A percentile compares a stretch with the other conserved stretches of the same genome.
phyloP scores from a whole-genome alignment of 768 basidiomycete genomes.

The Ramaria rubella region DNA sequence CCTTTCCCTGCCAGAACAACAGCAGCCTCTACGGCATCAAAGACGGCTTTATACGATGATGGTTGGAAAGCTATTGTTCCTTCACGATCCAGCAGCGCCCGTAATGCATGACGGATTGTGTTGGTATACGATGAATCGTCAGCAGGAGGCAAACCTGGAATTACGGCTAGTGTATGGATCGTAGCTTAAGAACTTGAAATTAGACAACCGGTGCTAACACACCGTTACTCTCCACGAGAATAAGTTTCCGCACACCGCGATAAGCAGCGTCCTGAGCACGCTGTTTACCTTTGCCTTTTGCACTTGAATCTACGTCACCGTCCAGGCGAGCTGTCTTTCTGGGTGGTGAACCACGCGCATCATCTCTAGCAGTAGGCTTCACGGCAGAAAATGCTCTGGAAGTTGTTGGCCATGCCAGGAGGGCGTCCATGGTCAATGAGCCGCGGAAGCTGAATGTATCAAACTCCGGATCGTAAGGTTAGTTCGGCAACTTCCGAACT shows the following conservation, averaged over 20 bases:
- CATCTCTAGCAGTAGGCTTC: conserved; percentile 32
- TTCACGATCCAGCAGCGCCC: not conserved
- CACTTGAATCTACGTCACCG: conserved; percentile 45
- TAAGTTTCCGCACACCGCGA: conserved; percentile 40
- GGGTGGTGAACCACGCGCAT: conserved; percentile 48
- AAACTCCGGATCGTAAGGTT: too few species aligned
- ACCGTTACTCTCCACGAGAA: conserved; percentile 41
- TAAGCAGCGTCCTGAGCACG: conserved; percentile 8
- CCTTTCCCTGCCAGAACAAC: conserved; percentile 36
- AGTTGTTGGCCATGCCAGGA: conserved; percentile 33
- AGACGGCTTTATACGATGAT: conserved; percentile 47
- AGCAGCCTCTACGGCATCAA: conserved; percentile 31
- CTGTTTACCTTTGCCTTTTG: conserved; percentile 18
- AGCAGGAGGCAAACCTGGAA: not conserved
- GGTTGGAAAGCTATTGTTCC: conserved; percentile 35
- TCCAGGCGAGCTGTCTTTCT: conserved; percentile 64
- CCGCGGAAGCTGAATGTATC: not conserved
- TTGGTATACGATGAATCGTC: conserved; percentile 3
- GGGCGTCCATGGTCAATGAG: not conserved
- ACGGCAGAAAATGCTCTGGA: conserved; percentile 45
- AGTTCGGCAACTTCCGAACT: not conserved
- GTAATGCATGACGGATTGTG: not conserved
- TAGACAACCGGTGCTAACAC: conserved; percentile 10
- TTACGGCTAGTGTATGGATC: not conserved
- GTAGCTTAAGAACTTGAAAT: not conserved